A percentile compares a stretch with the other conserved stretches of the same genome.
These are phyloP conservation scores for Saccharomycopsis guyanensis DNA, from an alignment of 805 yeast species.

Conservation along the genomic window DNA sequence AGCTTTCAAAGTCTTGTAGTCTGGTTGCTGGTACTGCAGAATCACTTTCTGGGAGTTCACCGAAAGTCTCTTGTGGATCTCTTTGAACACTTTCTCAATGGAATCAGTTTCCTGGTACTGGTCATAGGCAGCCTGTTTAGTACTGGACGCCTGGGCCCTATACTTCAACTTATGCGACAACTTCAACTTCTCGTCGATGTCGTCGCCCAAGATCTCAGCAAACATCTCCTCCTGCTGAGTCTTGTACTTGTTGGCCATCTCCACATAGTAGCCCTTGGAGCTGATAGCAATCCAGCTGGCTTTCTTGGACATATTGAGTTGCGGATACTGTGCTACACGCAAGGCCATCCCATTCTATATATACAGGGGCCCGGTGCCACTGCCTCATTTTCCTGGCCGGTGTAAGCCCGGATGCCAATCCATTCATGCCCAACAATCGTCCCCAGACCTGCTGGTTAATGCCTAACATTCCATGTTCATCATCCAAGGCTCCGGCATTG, in stretches of 20 bases:
- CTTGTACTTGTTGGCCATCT: constrained; percentile 2
- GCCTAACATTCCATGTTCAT: no score
- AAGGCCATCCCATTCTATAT: no score
- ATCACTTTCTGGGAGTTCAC: constrained; percentile 10
- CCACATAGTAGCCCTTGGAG: constrained; percentile 14
- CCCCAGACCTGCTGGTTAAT: no score
- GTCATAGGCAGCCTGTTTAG: constrained; percentile 4
- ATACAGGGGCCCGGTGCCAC: no score
- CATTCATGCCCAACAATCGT: no score
- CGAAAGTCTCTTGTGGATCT: constrained; percentile 17
- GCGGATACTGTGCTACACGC: no score
- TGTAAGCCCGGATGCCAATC: no score
- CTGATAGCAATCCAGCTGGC: neutral
- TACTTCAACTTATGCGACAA: constrained; percentile 12
- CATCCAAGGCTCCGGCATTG: no score
- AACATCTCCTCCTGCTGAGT: constrained; percentile 13
- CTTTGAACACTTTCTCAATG: constrained; percentile 15
- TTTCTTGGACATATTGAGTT: neutral
- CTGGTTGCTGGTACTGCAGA: constrained; percentile 14
- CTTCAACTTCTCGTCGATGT: constrained; percentile 15
- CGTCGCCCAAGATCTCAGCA: constrained; percentile 19
- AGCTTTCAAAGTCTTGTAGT: constrained; percentile 7
- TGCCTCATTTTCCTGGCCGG: no score
- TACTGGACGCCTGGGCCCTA: neutral
- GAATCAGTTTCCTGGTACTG: constrained; percentile 4